These are phyloP conservation scores for Cymbidium sinense DNA, from an alignment of 106 monocot species.

Conservation along the genomic window DNA sequence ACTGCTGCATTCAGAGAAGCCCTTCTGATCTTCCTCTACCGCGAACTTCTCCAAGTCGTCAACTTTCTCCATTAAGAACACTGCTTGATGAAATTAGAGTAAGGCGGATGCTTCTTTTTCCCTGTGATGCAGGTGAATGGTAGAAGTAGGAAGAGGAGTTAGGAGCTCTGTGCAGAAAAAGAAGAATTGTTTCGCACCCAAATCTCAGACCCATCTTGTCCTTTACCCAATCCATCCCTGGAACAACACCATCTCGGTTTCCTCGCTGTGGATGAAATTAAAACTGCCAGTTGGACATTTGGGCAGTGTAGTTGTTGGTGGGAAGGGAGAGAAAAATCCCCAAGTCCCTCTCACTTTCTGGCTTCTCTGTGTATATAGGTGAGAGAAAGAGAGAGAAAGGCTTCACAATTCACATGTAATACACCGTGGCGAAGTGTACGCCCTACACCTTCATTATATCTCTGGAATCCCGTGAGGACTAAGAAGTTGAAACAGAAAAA, in stretches of 20 bases:
- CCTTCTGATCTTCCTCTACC: too few species aligned
- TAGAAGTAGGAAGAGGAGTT: neutral
- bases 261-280: slow-evolving; percentile 30
- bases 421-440: neutral
- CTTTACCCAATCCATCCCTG: slow-evolving; percentile 12
- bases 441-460: neutral
- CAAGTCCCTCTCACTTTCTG: neutral
- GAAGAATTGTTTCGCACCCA: slow-evolving; percentile 14
- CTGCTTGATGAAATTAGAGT: neutral
- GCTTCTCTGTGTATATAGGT: neutral
- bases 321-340: neutral
- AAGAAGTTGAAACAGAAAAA: neutral
- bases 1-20: slow-evolving; percentile 62
- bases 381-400: neutral
- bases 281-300: slow-evolving; percentile 42
- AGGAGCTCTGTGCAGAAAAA: neutral
- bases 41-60: slow-evolving; percentile 21
- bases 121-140: too few species aligned
- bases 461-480: slow-evolving; percentile 3
- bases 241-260: slow-evolving; percentile 13
- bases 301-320: slow-evolving; percentile 13
- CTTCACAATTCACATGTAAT: slow-evolving; percentile 4
- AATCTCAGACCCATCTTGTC: slow-evolving; percentile 49
- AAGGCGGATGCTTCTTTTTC: too few species aligned
- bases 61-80: slow-evolving; percentile 18